A percentile compares a stretch with the other conserved stretches of the same genome.
Evolutionary conservation across 345 rosid genomes (phyloP).

Genomic region (Hibiscus trionum): DNA sequence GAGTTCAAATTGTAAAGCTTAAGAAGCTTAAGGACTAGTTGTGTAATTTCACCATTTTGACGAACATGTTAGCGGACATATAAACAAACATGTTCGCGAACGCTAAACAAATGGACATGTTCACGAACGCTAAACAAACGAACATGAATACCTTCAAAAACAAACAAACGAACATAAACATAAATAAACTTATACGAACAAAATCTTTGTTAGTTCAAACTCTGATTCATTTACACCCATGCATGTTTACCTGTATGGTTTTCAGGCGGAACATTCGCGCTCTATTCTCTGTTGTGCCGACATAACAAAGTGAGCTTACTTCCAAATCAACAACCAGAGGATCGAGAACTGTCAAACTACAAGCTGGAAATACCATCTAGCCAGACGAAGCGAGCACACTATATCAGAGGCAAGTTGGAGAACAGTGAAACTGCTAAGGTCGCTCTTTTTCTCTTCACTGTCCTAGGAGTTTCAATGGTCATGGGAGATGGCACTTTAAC

Average conservation of each 20-base stretch:
- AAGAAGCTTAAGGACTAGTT: too few species aligned
- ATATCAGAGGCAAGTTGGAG: background rate
- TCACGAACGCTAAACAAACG: too few species aligned
- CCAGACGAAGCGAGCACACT: background rate
- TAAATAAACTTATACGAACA: too few species aligned
- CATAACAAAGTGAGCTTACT: background rate
- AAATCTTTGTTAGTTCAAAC: too few species aligned
- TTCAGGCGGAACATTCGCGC: background rate
- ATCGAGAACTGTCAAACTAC: background rate
- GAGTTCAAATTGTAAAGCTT: too few species aligned
- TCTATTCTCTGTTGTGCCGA: background rate
- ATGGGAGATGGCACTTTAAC: background rate
- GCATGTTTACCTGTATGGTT: background rate
- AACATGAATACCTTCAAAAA: too few species aligned
- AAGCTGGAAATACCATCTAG: background rate
- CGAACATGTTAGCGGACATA: too few species aligned
- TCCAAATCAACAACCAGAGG: background rate
- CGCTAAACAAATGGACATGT: too few species aligned
- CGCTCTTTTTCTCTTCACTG: background rate
- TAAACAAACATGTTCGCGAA: too few species aligned
- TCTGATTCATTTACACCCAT: too few species aligned
- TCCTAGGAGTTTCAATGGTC: background rate
- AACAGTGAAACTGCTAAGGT: background rate
- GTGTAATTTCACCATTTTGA: too few species aligned
- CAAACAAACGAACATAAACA: too few species aligned